Percentiles rank a stretch among this genome's conserved stretches.
Evolutionary conservation across 306 rosid species (phyloP).

Genomic region (Dalbergia cultrata): DNA sequence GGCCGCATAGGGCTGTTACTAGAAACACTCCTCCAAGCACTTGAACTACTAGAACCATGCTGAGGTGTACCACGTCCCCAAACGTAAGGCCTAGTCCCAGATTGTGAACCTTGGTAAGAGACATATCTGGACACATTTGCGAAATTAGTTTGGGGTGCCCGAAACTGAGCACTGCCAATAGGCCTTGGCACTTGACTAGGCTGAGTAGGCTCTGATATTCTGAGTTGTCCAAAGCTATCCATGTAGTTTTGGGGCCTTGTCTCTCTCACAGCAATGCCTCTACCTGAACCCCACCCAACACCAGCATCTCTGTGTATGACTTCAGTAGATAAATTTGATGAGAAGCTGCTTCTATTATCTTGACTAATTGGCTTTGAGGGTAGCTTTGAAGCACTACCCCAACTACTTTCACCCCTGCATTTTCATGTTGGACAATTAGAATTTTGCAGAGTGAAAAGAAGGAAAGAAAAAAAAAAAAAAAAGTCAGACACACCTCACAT

Average conservation of each 20-base stretch:
- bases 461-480: not conserved
- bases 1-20: not conserved
- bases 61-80: conserved; percentile 32
- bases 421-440: not conserved
- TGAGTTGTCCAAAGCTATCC: not conserved
- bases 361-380: not conserved
- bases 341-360: conserved; percentile 11
- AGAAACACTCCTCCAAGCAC: conserved; percentile 16
- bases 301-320: conserved; percentile 35
- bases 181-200: not conserved
- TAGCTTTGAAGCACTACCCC: not conserved
- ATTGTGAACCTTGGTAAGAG: not conserved
- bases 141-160: not conserved
- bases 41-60: not conserved
- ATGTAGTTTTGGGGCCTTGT: not conserved
- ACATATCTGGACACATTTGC: no score
- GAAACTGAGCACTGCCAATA: not conserved
- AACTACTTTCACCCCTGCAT: conserved; percentile 32
- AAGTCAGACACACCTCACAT: conserved; percentile 36
- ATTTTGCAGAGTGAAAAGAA: not conserved
- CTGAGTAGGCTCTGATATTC: conserved; percentile 19
- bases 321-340: conserved; percentile 20
- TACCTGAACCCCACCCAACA: conserved; percentile 53
- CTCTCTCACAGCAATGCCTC: conserved; percentile 40
- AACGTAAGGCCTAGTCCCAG: conserved; percentile 10